These are phyloP conservation scores for Pichia insulana DNA, from an alignment of 805 yeast genomes.

Conservation along the genomic window DNA sequence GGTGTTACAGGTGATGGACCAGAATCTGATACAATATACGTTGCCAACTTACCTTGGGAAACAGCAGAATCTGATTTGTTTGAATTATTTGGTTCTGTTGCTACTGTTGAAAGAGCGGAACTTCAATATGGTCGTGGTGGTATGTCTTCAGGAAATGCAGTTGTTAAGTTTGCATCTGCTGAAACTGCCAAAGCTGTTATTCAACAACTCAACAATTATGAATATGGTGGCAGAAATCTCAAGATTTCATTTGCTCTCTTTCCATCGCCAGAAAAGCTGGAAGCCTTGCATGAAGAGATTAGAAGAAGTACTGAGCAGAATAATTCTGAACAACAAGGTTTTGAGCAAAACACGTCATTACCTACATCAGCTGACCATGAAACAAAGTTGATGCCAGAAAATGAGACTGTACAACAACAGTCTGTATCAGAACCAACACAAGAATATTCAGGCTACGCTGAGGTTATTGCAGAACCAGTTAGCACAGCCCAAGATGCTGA, in stretches of 20 bases:
- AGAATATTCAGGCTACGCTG: constrained; percentile 1
- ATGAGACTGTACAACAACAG: constrained; percentile 3
- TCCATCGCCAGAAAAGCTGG: constrained; percentile 10
- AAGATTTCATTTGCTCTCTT: constrained; percentile 55
- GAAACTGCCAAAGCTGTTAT: constrained; percentile 71
- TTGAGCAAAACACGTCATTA: background rate
- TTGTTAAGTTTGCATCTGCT: constrained; percentile 60
- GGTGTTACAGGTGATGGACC: constrained; percentile 57
- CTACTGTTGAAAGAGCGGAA: constrained; percentile 68
- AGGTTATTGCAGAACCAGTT: constrained; percentile 1
- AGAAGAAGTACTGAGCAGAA: background rate
- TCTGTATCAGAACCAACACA: background rate
- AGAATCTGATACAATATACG: constrained; percentile 54
- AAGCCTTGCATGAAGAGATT: constrained; percentile 14
- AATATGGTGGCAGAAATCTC: constrained; percentile 75
- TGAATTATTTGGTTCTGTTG: constrained; percentile 81
- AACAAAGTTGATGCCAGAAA: background rate
- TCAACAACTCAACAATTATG: constrained; percentile 64
- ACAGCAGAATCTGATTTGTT: constrained; percentile 79
- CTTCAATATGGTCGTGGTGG: constrained; percentile 55
- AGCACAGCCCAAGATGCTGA: constrained; percentile 1
- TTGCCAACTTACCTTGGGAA: constrained; percentile 77
- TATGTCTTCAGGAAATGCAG: constrained; percentile 76
- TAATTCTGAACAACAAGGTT: background rate
- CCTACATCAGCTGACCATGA: background rate